Base-by-base conservation (phyloP, 2,329 filamentous ascomycete genomes). In the Xylariaceae sp. region DNA sequence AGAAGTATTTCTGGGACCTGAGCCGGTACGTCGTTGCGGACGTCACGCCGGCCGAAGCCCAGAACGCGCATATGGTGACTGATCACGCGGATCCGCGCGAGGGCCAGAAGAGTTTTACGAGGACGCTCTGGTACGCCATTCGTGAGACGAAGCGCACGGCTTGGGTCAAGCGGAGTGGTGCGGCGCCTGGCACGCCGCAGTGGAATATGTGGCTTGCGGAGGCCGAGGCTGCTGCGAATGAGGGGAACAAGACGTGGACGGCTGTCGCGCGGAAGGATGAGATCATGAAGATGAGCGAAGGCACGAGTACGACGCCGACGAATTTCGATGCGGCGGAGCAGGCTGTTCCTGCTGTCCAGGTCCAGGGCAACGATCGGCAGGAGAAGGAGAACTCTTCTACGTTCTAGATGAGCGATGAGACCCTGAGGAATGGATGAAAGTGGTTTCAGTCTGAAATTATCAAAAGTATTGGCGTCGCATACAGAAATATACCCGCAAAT, bases 71-170 rank as follows among this genome's bases (percentile, higher is more conserved):
- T 56, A 2, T 56, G 2, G 64, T 58, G 4, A 74, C 71, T 0
- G 59, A 74, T 18, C 10, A 51, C 0, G 35, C 50, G 0, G 75
- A 78, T 57, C 68, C 69, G 51, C 66, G 69, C 0, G 79, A 81
- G 61, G 75, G 75, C 8, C 64, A 71, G 10, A 74, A 76, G 6
- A 81, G 76, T 57, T 85, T 80, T 65, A 86, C 83, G 0, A 72
- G 80, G 13, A 83, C 80, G 1, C 70, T 86, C 58, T 86, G 83
- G 83, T 83, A 78, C 63, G 82, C 81, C 1, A 83, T 86, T 51
- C 75, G 79, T 10, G 80, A 82, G 66, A 84, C 82, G 0, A 70
- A 76, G 66, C 73, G 73, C 23, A 80, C 74, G 0, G 77, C 77
- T 2, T 87, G 84, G 84, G 79, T 82, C 2, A 72, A 73, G 58